phyloP scores from a whole-genome alignment of 176 grass and related monocot genomes.

The Echinochloa phyllopogon region DNA sequence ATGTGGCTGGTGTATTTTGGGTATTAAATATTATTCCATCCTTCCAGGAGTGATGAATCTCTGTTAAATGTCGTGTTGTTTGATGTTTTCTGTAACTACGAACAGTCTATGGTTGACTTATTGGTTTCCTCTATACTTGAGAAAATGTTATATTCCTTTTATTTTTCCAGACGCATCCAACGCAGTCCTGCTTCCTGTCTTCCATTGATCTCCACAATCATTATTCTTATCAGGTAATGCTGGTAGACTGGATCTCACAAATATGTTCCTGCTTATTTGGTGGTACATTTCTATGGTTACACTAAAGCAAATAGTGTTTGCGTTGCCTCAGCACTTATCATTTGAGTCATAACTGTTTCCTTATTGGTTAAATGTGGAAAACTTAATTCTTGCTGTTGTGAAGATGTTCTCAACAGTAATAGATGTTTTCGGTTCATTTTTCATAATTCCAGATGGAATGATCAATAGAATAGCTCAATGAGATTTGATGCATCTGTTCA shows the following conservation, averaged over 20 bases:
- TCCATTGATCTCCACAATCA: conserved; percentile 99
- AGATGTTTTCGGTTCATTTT: conserved; percentile 21
- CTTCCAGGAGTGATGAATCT: conserved; percentile 20
- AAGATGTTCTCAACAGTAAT: conserved; percentile 34
- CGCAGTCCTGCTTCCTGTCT: conserved; percentile 97
- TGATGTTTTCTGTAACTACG: conserved; percentile 18
- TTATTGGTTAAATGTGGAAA: conserved; percentile 1
- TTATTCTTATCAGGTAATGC: conserved; percentile 97
- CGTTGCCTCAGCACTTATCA: conserved; percentile 13
- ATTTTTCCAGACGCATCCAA: conserved; percentile 86
- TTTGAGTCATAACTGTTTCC: conserved; percentile 29
- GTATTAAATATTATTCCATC: conserved; percentile 8
- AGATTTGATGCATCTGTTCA: conserved; percentile 23
- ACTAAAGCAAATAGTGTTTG: conserved; percentile 15
- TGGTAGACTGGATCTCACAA: conserved; percentile 40
- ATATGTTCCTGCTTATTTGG: conserved; percentile 31
- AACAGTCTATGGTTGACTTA: background rate
- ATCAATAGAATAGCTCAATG: conserved; percentile 16
- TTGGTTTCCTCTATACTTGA: background rate
- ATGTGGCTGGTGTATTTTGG: conserved; percentile 9
- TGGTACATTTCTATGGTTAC: background rate
- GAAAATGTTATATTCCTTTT: conserved; percentile 34
- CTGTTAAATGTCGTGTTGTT: conserved; percentile 26
- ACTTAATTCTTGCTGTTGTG: background rate
- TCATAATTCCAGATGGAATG: background rate